Conservation (phyloP, 1,284 basidiomycete species). For the Melanopsichium pennsylvanicum region DNA sequence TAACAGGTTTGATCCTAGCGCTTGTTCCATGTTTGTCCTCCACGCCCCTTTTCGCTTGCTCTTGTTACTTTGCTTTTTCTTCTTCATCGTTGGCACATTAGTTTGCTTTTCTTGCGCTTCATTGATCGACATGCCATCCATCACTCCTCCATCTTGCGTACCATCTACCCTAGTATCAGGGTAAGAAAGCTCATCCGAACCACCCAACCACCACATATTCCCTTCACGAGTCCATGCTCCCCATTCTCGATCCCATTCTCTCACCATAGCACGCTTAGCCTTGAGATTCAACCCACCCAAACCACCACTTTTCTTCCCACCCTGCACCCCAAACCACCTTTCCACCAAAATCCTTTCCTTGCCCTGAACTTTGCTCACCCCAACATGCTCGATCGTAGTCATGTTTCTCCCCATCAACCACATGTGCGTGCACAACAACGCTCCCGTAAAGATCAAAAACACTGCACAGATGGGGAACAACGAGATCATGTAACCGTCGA, state of each 20-base stretch:
- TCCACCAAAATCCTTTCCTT: constrained; percentile 72
- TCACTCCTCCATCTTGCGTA: no score
- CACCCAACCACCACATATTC: constrained; percentile 82
- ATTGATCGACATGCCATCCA: constrained; percentile 1
- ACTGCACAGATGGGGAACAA: constrained; percentile 73
- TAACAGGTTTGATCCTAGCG: constrained; percentile 2
- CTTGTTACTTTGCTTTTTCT: neutral
- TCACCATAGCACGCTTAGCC: constrained; percentile 33
- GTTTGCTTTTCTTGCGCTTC: constrained; percentile 5
- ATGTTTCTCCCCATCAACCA: constrained; percentile 74
- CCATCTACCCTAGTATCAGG: no score
- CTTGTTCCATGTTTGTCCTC: constrained; percentile 23
- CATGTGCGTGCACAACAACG: constrained; percentile 73
- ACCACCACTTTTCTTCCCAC: constrained; percentile 23
- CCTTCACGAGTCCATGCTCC: constrained; percentile 77
- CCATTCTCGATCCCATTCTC: constrained; percentile 79
- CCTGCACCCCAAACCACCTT: constrained; percentile 38
- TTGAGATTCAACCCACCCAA: constrained; percentile 51
- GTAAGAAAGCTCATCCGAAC: constrained; percentile 11
- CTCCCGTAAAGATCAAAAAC: constrained; percentile 76
- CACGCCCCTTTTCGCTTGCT: constrained; percentile 1
- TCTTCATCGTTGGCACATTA: no score
- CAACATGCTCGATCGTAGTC: constrained; percentile 81
- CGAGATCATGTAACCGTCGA: constrained; percentile 76
- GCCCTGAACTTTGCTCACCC: constrained; percentile 71